Base-by-base conservation (phyloP, 1,284 basidiomycete genomes). In the Puccinia polysora region DNA sequence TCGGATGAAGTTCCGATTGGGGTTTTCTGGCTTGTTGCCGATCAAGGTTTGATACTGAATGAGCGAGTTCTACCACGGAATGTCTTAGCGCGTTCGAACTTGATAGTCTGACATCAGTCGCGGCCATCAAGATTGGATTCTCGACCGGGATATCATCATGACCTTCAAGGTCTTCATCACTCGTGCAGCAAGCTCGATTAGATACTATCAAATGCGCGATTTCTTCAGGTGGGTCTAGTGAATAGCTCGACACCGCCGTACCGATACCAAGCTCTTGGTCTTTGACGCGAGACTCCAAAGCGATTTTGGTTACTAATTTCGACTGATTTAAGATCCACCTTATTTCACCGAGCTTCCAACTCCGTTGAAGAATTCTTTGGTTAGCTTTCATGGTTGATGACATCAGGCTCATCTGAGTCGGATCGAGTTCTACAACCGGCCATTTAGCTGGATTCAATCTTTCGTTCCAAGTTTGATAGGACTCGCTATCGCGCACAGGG, bases 11-110 rank as follows among this genome's bases (percentile, higher is more conserved):
- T 7, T 49, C 43, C 1, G 45, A 28, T 47, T 50, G 15, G 4
- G 38, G 38, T 20, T 20, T 14, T 74, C 75, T 0, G 8, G 8
- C 18, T 53, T 60, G 52, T 63, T 53, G 40, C 72, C 72, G 20
- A 74, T 77, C 74, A 76, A 84, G 75, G 6, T 79, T 75, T 2
- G 83, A 82, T 34, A 84, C 79, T 5, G 77, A 76, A 30, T 88
- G 85, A 36, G 95, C 85, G 69, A 88, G 83, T 78, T 91, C 90
- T 74, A 92, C 84, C 15, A 86, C 84, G 4, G 91, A 87, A 78
- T 96, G 93, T 4, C 88, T 86, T 8, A 96, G 85, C 0, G 91
- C 89, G 78, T 95, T 91, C 0, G 75, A 73, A 0, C 85, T 82
- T 0, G 87, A 86, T 5, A 73, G 79, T 45, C 93, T 85, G 3